Percentiles rank a stretch among this genome's conserved stretches.
These are phyloP conservation scores for Fusarium napiforme DNA, from an alignment of 2,329 filamentous ascomycete species.

Conservation along the genomic window DNA sequence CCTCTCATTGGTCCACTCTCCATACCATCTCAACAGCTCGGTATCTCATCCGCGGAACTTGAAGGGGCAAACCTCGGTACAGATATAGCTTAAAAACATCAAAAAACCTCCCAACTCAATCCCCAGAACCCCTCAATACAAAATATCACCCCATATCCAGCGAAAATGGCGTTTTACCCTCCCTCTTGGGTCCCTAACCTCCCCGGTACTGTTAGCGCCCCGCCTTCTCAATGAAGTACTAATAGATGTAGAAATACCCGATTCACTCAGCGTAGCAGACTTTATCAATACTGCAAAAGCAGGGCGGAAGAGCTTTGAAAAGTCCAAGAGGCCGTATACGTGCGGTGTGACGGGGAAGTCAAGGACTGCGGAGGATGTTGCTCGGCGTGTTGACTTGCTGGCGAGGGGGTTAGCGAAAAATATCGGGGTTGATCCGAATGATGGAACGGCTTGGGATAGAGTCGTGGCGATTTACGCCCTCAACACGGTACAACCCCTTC, in stretches of 20 bases:
- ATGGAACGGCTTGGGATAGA: constrained; percentile 83
- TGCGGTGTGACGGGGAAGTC: constrained; percentile 78
- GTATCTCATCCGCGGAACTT: constrained; percentile 11
- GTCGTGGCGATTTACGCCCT: constrained; percentile 79
- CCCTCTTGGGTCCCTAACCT: constrained; percentile 25
- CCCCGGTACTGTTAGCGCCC: neutral
- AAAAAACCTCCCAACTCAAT: neutral
- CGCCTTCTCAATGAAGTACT: rapidly evolving
- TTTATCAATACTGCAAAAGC: constrained; percentile 73
- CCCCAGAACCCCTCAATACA: rapidly evolving
- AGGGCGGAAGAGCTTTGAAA: constrained; percentile 64
- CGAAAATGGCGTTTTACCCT: constrained; percentile 17
- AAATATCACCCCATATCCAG: rapidly evolving
- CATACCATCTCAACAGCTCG: neutral
- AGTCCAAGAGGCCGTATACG: constrained; percentile 77
- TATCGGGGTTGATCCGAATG: constrained; percentile 74
- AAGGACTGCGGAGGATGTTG: constrained; percentile 71
- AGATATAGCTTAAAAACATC: neutral
- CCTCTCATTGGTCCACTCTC: neutral
- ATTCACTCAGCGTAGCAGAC: constrained; percentile 68
- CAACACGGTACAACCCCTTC: constrained; percentile 70
- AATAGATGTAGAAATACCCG: neutral
- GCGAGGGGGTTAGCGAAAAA: constrained; percentile 73
- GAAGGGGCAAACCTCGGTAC: constrained; percentile 18
- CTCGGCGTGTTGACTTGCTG: constrained; percentile 72